These are phyloP conservation scores for Odontarrhena argentea DNA, from an alignment of 345 rosid genomes.

Conservation along the genomic window DNA sequence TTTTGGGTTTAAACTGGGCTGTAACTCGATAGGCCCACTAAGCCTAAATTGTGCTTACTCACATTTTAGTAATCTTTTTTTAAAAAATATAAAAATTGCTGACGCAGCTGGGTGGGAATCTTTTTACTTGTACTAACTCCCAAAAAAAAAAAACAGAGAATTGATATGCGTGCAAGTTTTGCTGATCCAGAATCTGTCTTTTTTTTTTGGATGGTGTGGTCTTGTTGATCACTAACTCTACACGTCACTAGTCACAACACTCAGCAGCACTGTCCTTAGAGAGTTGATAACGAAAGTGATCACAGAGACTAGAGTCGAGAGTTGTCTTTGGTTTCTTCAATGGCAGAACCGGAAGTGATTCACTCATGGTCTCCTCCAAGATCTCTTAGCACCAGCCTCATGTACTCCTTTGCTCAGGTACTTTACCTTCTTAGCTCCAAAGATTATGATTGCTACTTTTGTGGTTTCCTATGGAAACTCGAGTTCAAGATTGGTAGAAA, in stretches of 20 bases:
- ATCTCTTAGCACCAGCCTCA: conserved; percentile 81
- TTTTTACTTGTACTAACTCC: conserved; percentile 18
- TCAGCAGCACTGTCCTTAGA: background rate
- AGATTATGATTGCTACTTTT: background rate
- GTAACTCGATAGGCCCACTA: too few relatives aligned
- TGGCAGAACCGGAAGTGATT: conserved; percentile 57
- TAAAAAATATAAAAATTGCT: background rate
- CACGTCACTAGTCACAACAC: conserved; percentile 4
- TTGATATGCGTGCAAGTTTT: conserved; percentile 30
- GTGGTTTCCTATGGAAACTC: conserved; percentile 11
- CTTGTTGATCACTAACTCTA: background rate
- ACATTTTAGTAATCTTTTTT: too few relatives aligned
- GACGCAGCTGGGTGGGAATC: conserved; percentile 3
- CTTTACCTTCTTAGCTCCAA: background rate
- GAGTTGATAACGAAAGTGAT: conserved; percentile 17
- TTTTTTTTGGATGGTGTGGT: background rate
- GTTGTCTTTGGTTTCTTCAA: conserved; percentile 10
- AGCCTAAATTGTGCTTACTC: too few relatives aligned
- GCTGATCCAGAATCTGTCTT: conserved; percentile 18
- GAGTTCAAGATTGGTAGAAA: background rate
- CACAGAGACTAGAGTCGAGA: conserved; percentile 24
- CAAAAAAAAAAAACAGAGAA: conserved; percentile 14
- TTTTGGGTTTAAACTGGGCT: too few relatives aligned
- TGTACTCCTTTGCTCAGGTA: conserved; percentile 92
- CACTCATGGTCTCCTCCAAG: conserved; percentile 94